Evolutionary conservation across 179 eudicot species (phyloP), one percentile per base, ranked within the genome.

Genomic region (Heliamphora pulchella): DNA sequence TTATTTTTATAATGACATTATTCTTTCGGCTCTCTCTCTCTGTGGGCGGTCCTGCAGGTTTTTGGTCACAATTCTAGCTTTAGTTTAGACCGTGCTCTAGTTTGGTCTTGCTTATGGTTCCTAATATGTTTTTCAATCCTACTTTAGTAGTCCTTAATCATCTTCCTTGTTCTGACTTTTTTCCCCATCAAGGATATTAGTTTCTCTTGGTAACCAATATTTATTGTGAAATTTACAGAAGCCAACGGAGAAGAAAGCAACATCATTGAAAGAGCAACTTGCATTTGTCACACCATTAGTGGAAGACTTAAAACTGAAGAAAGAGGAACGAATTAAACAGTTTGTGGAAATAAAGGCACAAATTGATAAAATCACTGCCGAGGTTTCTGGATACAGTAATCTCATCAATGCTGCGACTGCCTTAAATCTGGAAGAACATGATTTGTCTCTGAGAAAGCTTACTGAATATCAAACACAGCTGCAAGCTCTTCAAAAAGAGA

Each of bases 371-470:
- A 88, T 88, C 47, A 79, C 76, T 53, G 75, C 74, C 20, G 94
- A 91, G 84, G 84, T 91, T 61, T 89, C 89, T 39, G 94, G 87
- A 67, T 88, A 82, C 79, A 76, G 86, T 79, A 81, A 84, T 78
- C 75, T 82, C 59, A 76, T 72, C 63, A 78, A 78, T 82, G 71
- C 86, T 54, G 65, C 81, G 41, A 84, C 53, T 86, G 71, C 86
- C 74, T 74, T 85, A 53, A 81, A 76, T 80, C 70, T 86, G 62
- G 92, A 86, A 58, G 92, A 88, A 74, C 85, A 89, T 59, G 92
- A 89, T 79, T 77, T 91, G 53, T 91, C 94, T 47, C 67, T 85
- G 20, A 89, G 92, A 84, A 90, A 90, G 80, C 92, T 91, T 58
- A 81, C 78, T 3, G 91, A 91, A 59, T 88, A 86, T 75, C 88